Base-by-base conservation (phyloP, 2,329 filamentous ascomycete species). In the Hypoxylon sp. region DNA sequence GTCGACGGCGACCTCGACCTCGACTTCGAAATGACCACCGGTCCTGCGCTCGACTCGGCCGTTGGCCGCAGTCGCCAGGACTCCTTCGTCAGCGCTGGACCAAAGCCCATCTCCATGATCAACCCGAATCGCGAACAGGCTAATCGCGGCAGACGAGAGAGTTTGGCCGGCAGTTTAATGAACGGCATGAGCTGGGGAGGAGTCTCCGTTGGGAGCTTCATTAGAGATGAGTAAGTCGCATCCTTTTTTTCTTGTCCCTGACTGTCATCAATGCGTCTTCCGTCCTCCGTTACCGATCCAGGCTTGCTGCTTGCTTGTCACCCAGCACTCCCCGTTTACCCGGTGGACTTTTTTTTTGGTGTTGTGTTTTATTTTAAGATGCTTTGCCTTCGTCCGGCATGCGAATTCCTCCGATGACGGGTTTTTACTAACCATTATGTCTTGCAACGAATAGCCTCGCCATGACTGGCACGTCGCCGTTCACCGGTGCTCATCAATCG, bases 171-270 rank as follows among this genome's bases (percentile, higher is more conserved):
- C 53, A 91, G 89, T 76, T 80, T 91, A 64, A 89, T 90, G 82
- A 92, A 90, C 71, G 94, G 95, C 75, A 94, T 97, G 91, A 98
- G 94, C 81, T 99, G 95, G 94, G 95, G 95, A 78, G 95, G 94
- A 72, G 89, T 97, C 67, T 98, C 95, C 7, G 93, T 98, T 72
- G 95, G 95, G 70, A 98, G 95, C 77, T 98, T 97, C 86, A 96
- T 99, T 80, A 88, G 93, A 80, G 95, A 99, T 83, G 96, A 99
- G 96, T 99, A 89, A 89, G 95, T 91, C 57, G 61, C 42, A 53
- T 27, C 17, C 50, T 62, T n/a, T 10, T 10, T 54, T 55, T 57
- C 29, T 62, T 60, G 32, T 65, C 51, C 32, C 51, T 57, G 35
- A 27, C 21, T 54, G 52, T 68, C 59, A 51, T 51, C 56, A 50